phyloP scores from a whole-genome alignment of 768 basidiomycete species.

The Amanita inopinata region DNA sequence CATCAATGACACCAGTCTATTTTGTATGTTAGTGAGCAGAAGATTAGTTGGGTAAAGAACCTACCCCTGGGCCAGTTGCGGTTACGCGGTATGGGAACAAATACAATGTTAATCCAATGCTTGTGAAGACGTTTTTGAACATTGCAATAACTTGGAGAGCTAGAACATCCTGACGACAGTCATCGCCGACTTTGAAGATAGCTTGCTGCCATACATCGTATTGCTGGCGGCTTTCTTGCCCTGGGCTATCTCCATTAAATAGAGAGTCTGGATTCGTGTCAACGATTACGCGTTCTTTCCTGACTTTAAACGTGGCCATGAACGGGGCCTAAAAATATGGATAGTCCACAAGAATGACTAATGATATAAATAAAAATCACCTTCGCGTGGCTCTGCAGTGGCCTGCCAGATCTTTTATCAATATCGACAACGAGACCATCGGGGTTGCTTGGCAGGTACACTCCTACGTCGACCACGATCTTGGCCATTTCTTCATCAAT shows the following conservation, averaged over 20 bases:
- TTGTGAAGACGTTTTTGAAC: slow-evolving; percentile 97
- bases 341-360: not conserved
- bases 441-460: slow-evolving; percentile 95
- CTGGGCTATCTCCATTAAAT: slow-evolving; percentile 50
- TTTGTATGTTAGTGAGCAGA: slow-evolving; percentile 4
- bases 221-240: slow-evolving; percentile 45
- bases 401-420: slow-evolving; percentile 92
- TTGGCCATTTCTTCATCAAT: slow-evolving; percentile 99
- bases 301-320: slow-evolving; percentile 99
- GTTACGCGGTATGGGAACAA: slow-evolving; percentile 95
- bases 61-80: slow-evolving; percentile 89
- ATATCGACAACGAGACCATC: slow-evolving; percentile 96
- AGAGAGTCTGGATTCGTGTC: slow-evolving; percentile 67
- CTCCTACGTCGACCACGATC: slow-evolving; percentile 86
- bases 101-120: slow-evolving; percentile 82
- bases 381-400: slow-evolving; percentile 96
- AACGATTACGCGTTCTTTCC: slow-evolving; percentile 68
- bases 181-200: slow-evolving; percentile 99
- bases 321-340: slow-evolving; percentile 80
- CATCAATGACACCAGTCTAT: slow-evolving; percentile 96
- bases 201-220: slow-evolving; percentile 96
- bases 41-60: slow-evolving; percentile 18
- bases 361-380: slow-evolving; percentile 26
- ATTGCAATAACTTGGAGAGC: slow-evolving; percentile 96
- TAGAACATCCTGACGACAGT: slow-evolving; percentile 97